Base-by-base conservation (phyloP, 2,329 filamentous ascomycete genomes). In the Teratosphaeria destructans region DNA sequence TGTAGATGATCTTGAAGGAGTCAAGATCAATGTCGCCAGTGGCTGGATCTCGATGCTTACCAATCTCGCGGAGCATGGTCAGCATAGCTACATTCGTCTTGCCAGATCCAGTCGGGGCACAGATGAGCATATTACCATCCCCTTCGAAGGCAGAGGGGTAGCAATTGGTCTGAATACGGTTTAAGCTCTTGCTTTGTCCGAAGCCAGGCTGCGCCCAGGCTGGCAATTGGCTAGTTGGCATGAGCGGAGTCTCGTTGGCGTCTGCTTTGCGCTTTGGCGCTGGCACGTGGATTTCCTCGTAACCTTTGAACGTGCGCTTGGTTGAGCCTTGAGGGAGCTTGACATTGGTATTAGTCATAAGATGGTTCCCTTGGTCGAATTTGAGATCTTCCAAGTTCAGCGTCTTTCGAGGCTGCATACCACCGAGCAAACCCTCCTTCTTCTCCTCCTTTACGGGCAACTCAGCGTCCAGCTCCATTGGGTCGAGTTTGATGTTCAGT, bases 21-120 rank as follows among this genome's bases (percentile, higher is more conserved):
- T 99, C 94, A 8, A 99, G 79, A 73, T 95, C 90, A 64, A 99
- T 94, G 62, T 95, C 88, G n/a, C 94, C 94, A 0, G 90, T 96
- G 63, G 87, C 80, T 0, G 89, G 84, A 69, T 99, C 87, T 60
- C 93, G 85, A 71, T 99, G 87, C 78, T 97, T 99, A 62, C 94
- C 94, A 70, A 99, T 91, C 73, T 99, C 95, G 63, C 93, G 89
- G 47, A 99, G 81, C 70, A 99, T 97, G 1, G 93, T 87, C 63
- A 99, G 80, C 93, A 99, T 97, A 52, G 93, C 93, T 57, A 99
- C 94, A 70, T 99, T 99, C 1, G 94, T 99, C 78, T 99, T 99
- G 71, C 94, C 94, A 72, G 91, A 96, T 66, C 94, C 94, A 56
- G 94, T 99, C 1, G 94, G 94, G 6, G 94, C 95, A 73, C 94